These are phyloP conservation scores for Scheffersomyces quercinus DNA, from an alignment of 1,139 yeast species.

Conservation along the genomic window DNA sequence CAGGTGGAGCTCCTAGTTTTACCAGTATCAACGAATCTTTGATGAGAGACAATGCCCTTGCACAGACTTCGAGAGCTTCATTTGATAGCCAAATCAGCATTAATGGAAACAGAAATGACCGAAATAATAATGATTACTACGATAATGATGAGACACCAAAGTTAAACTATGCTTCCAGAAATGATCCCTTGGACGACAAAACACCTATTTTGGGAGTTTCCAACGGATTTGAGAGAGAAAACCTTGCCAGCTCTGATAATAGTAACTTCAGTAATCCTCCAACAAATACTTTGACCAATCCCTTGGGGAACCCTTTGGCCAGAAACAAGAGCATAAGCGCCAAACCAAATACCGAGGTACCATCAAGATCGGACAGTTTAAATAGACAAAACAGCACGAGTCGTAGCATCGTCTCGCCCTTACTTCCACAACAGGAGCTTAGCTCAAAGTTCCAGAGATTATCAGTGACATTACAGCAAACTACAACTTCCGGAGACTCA, in stretches of 20 bases:
- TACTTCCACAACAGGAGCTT: slow-evolving; percentile 38
- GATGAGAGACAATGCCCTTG: slow-evolving; percentile 16
- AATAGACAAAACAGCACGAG: background rate
- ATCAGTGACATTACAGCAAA: slow-evolving; percentile 39
- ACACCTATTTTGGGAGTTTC: slow-evolving; percentile 29
- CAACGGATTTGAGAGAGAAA: too few species aligned
- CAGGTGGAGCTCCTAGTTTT: slow-evolving; percentile 18
- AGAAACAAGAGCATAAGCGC: slow-evolving; percentile 1
- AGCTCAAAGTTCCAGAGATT: slow-evolving; percentile 41
- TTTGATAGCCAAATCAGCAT: slow-evolving; percentile 7
- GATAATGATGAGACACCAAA: slow-evolving; percentile 37
- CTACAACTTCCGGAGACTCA: slow-evolving; percentile 41
- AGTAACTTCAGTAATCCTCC: too few species aligned
- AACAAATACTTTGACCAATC: background rate
- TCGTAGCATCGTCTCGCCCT: slow-evolving; percentile 8
- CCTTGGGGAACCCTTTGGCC: background rate
- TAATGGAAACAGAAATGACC: slow-evolving; percentile 1
- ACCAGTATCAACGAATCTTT: slow-evolving; percentile 36
- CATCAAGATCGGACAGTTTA: too few species aligned
- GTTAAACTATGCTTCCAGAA: slow-evolving; percentile 10
- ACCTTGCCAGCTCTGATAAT: too few species aligned
- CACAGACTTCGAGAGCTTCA: slow-evolving; percentile 1
- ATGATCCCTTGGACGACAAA: slow-evolving; percentile 23
- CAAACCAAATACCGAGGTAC: background rate
- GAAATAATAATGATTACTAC: slow-evolving; percentile 2